Conservation (phyloP, 2,329 filamentous ascomycete species). For the Epichloe sibirici region DNA sequence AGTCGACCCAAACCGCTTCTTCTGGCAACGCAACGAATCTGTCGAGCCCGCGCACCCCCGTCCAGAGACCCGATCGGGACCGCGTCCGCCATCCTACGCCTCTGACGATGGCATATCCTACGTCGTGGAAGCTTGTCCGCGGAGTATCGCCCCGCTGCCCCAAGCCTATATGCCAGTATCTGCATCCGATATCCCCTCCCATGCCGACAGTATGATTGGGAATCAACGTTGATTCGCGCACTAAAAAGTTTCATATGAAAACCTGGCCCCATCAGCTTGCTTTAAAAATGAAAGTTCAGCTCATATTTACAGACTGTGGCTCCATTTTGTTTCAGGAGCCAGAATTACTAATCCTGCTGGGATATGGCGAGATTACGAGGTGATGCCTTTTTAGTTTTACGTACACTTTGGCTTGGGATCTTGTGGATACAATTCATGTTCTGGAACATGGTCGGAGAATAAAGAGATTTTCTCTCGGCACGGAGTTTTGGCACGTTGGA, state of each 20-base stretch:
- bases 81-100: conserved; percentile 60
- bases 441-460: too few relatives aligned
- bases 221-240: neutral
- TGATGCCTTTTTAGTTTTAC: too few relatives aligned
- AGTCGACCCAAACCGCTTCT: conserved; percentile 68
- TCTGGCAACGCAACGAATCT: conserved; percentile 58
- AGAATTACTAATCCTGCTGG: too few relatives aligned
- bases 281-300: too few relatives aligned
- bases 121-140: conserved; percentile 53
- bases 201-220: neutral
- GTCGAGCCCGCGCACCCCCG: conserved; percentile 12
- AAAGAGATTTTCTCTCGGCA: too few relatives aligned
- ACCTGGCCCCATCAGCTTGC: too few relatives aligned
- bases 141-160: conserved; percentile 44
- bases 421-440: too few relatives aligned
- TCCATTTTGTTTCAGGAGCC: too few relatives aligned
- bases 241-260: neutral
- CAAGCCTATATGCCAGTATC: neutral
- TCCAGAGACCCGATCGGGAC: conserved; percentile 16
- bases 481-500: too few relatives aligned
- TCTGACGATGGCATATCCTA: conserved; percentile 67
- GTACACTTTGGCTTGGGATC: too few relatives aligned
- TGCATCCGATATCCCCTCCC: neutral
- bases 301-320: too few relatives aligned
- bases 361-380: too few relatives aligned